Base-by-base conservation (phyloP, 768 basidiomycete species). In the Panellus pusillus region DNA sequence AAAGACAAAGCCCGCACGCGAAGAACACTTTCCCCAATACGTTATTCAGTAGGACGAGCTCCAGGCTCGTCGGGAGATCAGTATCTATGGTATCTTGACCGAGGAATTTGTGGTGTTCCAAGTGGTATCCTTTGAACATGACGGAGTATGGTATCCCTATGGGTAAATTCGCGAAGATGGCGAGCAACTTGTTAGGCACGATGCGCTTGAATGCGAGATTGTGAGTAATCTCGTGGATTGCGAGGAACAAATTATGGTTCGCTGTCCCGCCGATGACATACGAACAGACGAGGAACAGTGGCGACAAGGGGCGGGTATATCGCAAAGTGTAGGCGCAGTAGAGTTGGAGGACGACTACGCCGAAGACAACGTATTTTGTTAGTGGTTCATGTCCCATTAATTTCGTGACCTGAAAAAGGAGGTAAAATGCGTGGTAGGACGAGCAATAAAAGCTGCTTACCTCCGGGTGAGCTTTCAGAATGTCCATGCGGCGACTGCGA, bases 11-110 rank as follows among this genome's bases (percentile, higher is more conserved):
- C 42, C 79, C 89, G 56, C 63, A 96, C 93, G 92, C 91, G 68
- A 98, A 99, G 71, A 99, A 98, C 1, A 95, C 92, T 69, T 99
- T 99, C 29, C 97, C 97, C 13, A 97, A 82, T 9, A 98, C 96
- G 65, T 97, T 98, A 72, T 94, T 93, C 57, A 99, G 76, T 44
- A 87, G 80, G 44, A 94, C 59, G 17, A 98, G 79, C 68, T 99
- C 97, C 0, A 96, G 51, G 43, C 77, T 78, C 2, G 94, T 92
- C 3, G 97, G 97, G 15, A 99, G 77, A 69, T 99, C 97, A 9
- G 93, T 94, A 66, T 99, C 97, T 51, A 98, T 83, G 2, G 93
- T 94, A 63, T 99, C 96, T 69, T 97, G 91, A 11, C 97, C 97
- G 50, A 95, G 72, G 67, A 87, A 89, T 72, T 96, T 97, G 73